phyloP scores from a whole-genome alignment of 2,329 filamentous ascomycete species.

The Nannizziopsis arthrosporioides region DNA sequence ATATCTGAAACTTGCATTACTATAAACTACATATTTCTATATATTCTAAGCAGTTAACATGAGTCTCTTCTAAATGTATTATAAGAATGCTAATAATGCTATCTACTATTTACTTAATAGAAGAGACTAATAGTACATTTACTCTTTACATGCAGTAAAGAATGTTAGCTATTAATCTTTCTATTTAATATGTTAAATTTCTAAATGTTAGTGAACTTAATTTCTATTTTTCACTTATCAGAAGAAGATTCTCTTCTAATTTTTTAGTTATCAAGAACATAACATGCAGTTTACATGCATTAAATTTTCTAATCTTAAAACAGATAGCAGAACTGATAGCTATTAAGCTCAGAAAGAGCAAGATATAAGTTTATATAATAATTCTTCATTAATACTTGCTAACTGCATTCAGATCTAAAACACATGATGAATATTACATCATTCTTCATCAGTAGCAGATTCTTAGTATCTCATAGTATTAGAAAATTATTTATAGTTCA shows the following conservation, averaged over 20 bases:
- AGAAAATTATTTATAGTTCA: background rate
- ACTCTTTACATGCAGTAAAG: background rate
- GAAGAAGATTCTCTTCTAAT: background rate
- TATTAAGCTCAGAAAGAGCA: background rate
- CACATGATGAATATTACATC: background rate
- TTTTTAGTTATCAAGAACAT: background rate
- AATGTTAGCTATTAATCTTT: background rate
- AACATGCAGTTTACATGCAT: background rate
- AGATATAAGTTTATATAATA: background rate
- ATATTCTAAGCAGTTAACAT: no score
- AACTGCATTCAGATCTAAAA: background rate
- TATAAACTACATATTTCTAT: no score
- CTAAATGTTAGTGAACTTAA: background rate
- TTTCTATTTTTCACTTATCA: background rate
- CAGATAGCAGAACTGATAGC: background rate
- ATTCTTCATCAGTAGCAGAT: background rate
- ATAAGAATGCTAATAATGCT: background rate
- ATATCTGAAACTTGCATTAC: no score
- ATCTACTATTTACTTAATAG: background rate
- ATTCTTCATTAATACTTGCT: background rate
- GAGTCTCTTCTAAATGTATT: background rate
- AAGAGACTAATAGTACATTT: background rate
- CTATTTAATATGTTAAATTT: background rate
- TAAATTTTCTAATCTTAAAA: background rate
- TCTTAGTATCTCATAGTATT: background rate